These are phyloP conservation scores for Chytridiales sp. DNA, from an alignment of 371 early-diverging fungal species.

Conservation along the genomic window DNA sequence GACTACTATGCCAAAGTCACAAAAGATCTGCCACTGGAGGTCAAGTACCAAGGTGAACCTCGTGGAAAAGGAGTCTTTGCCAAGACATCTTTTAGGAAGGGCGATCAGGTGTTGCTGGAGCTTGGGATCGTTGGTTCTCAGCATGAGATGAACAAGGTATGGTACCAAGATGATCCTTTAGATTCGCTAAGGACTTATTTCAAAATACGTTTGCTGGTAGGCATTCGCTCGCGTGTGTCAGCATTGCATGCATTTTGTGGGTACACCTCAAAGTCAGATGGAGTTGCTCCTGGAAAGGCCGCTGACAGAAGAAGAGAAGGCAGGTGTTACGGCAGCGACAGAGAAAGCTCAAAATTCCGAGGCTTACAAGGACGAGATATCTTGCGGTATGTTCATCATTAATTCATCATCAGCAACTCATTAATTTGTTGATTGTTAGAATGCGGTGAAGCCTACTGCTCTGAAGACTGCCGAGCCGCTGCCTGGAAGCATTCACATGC, in stretches of 20 bases:
- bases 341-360: background rate
- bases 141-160: background rate
- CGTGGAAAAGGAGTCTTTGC: constrained; percentile 24
- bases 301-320: constrained; percentile 1
- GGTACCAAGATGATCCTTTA: background rate
- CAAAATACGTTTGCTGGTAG: background rate
- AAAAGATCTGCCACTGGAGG: background rate
- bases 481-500: constrained; percentile 4
- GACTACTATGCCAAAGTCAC: background rate
- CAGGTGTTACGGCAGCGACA: background rate
- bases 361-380: background rate
- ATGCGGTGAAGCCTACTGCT: constrained; percentile 19
- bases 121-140: constrained; percentile 6
- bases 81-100: background rate
- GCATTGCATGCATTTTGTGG: constrained; percentile 17
- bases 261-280: constrained; percentile 3
- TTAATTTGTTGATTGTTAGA: background rate
- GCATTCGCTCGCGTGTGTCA: constrained; percentile 2
- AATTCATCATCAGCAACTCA: background rate
- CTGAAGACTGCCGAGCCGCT: constrained; percentile 12
- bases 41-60: background rate
- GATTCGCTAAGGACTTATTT: background rate
- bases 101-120: constrained; percentile 14
- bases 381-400: background rate
- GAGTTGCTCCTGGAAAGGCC: constrained; percentile 4